A percentile compares a stretch with the other conserved stretches of the same genome.
Evolutionary conservation across 148 eudicot species (phyloP).

Genomic region (Agrostemma githago): DNA sequence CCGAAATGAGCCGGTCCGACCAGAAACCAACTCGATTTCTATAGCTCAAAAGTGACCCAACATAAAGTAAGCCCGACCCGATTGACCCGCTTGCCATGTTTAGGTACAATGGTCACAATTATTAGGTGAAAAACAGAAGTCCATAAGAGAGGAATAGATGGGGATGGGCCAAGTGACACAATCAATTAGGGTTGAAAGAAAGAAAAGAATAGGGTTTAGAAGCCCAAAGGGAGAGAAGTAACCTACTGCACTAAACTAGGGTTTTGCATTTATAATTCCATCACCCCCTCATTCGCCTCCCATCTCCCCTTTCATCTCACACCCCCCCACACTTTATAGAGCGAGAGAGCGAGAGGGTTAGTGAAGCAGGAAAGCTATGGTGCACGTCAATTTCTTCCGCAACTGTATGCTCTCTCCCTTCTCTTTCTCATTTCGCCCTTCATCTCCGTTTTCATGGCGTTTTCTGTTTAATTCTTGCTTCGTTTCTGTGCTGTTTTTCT

Average conservation of each 20-base stretch:
- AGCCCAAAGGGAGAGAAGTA: not conserved
- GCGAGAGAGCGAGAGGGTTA: not conserved
- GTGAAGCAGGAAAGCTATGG: not conserved
- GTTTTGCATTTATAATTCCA: not conserved
- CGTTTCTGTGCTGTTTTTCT: no score
- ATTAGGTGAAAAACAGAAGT: conserved; percentile 34
- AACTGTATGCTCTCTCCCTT: conserved; percentile 1
- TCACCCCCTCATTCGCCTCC: not conserved
- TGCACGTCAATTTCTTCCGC: conserved; percentile 13
- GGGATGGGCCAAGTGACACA: not conserved
- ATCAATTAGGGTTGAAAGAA: not conserved
- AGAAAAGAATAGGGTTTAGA: not conserved
- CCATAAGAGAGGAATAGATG: not conserved
- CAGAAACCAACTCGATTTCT: no score
- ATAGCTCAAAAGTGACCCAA: no score
- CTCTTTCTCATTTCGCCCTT: not conserved
- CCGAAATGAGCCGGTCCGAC: no score
- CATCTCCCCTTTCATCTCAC: not conserved
- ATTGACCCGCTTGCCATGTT: no score
- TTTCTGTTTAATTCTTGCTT: not conserved
- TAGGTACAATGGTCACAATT: not conserved
- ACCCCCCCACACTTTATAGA: not conserved
- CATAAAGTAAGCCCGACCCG: no score
- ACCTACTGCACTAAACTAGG: not conserved
- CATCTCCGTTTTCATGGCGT: not conserved